Conservation (phyloP, 1,139 yeast genomes). For the Pichia kudriavzevii region DNA sequence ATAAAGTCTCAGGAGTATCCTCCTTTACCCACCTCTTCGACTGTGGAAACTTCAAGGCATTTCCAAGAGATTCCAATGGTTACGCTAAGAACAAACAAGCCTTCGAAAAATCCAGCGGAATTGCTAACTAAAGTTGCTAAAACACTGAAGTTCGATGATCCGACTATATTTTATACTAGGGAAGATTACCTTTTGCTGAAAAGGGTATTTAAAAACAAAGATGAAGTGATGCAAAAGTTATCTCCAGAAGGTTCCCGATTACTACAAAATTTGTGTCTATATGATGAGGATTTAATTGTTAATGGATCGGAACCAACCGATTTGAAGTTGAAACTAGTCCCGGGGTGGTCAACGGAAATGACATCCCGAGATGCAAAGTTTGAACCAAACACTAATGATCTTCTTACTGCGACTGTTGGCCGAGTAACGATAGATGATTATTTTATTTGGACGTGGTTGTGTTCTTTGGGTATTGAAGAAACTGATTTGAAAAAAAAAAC, state of each 20-base stretch:
- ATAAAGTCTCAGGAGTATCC: slow-evolving; percentile 61
- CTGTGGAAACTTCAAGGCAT: slow-evolving; percentile 33
- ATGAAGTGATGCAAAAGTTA: slow-evolving; percentile 53
- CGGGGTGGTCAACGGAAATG: slow-evolving; percentile 36
- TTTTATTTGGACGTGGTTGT: slow-evolving; percentile 87
- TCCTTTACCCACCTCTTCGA: slow-evolving; percentile 33
- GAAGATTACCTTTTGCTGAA: slow-evolving; percentile 76
- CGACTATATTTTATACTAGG: slow-evolving; percentile 60
- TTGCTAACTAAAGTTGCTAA: slow-evolving; percentile 55
- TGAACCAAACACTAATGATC: too few species aligned
- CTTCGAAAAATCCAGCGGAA: slow-evolving; percentile 54
- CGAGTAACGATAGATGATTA: slow-evolving; percentile 77
- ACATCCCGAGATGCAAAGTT: slow-evolving; percentile 8
- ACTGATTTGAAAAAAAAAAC: slow-evolving; percentile 54
- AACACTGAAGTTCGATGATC: slow-evolving; percentile 61
- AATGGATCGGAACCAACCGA: slow-evolving; percentile 14
- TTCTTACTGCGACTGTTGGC: slow-evolving; percentile 44
- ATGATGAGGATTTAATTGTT: slow-evolving; percentile 24
- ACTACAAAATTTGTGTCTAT: slow-evolving; percentile 45
- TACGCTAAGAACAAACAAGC: slow-evolving; percentile 53
- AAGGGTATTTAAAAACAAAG: slow-evolving; percentile 55
- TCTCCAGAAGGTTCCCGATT: slow-evolving; percentile 71
- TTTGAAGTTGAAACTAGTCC: slow-evolving; percentile 36
- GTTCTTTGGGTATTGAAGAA: slow-evolving; percentile 70
- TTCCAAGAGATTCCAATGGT: slow-evolving; percentile 60